These are phyloP conservation scores for Solanum aculeatissimum DNA, from an alignment of 305 asterid genomes.

Conservation along the genomic window DNA sequence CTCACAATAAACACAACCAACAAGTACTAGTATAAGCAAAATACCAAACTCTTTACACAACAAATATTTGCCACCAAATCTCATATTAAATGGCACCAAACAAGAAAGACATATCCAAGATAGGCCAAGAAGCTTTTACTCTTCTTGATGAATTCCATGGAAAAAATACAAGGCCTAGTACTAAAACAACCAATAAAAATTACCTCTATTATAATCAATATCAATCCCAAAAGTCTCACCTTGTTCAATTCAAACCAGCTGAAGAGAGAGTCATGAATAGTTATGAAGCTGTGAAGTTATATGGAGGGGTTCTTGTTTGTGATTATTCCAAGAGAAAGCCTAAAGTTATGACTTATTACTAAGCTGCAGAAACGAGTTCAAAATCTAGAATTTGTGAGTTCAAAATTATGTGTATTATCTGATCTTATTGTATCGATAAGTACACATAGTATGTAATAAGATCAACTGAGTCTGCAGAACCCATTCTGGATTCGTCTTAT, in stretches of 20 bases:
- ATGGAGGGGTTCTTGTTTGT: neutral
- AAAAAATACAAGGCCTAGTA: neutral
- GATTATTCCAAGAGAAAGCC: neutral
- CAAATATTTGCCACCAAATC: neutral
- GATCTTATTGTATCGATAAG: neutral
- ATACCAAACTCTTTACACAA: neutral
- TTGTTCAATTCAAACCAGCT: neutral
- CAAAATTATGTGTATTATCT: neutral
- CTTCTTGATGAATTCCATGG: neutral
- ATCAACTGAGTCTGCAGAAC: neutral
- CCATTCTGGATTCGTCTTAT: neutral
- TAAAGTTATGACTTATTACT: neutral
- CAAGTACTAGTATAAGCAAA: neutral
- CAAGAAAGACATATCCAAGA: neutral
- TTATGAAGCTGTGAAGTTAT: neutral
- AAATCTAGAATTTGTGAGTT: neutral
- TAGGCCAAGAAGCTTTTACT: neutral
- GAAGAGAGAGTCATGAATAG: neutral
- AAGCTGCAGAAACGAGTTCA: neutral
- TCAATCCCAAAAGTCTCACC: neutral
- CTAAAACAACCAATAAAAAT: neutral
- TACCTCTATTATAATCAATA: neutral
- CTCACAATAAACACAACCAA: neutral
- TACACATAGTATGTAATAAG: neutral
- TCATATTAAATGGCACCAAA: neutral